A percentile compares a stretch with the other conserved stretches of the same genome.
These are phyloP conservation scores for Tricholoma furcatifolium DNA, from an alignment of 768 basidiomycete species.

Conservation along the genomic window DNA sequence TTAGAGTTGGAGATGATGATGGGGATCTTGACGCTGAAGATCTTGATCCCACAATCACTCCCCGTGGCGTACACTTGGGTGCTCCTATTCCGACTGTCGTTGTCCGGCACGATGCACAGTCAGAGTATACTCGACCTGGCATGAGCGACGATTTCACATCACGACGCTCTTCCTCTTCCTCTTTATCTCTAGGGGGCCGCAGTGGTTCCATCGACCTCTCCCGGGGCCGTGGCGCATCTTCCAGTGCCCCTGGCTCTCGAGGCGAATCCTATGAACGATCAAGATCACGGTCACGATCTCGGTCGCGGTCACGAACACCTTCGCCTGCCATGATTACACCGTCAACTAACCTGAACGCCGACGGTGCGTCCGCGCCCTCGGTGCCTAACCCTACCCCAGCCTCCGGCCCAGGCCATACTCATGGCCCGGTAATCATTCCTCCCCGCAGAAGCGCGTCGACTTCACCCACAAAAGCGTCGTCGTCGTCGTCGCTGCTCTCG, in stretches of 20 bases:
- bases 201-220: not conserved
- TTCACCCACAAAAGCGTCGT: constrained; percentile 11
- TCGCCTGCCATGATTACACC: constrained; percentile 36
- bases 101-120: constrained; percentile 39
- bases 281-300: constrained; percentile 35
- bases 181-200: constrained; percentile 8
- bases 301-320: constrained; percentile 46
- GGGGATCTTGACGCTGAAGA: constrained; percentile 12
- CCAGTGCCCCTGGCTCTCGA: not conserved
- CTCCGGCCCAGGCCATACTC: constrained; percentile 18
- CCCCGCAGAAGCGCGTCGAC: constrained; percentile 20
- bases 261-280: constrained; percentile 7
- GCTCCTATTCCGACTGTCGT: constrained; percentile 22
- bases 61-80: constrained; percentile 9
- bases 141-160: constrained; percentile 48
- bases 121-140: constrained; percentile 61
- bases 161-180: constrained; percentile 19
- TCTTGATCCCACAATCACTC: constrained; percentile 11
- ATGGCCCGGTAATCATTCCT: constrained; percentile 16
- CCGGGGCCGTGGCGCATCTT: constrained; percentile 16
- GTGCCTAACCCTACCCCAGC: constrained; percentile 6
- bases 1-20: constrained; percentile 20
- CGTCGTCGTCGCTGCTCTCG: constrained; percentile 23
- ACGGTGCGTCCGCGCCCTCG: constrained; percentile 1
- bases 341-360: constrained; percentile 15